Evolutionary conservation across 2,329 filamentous ascomycete genomes (phyloP).

Genomic region (Cercospora sp.): DNA sequence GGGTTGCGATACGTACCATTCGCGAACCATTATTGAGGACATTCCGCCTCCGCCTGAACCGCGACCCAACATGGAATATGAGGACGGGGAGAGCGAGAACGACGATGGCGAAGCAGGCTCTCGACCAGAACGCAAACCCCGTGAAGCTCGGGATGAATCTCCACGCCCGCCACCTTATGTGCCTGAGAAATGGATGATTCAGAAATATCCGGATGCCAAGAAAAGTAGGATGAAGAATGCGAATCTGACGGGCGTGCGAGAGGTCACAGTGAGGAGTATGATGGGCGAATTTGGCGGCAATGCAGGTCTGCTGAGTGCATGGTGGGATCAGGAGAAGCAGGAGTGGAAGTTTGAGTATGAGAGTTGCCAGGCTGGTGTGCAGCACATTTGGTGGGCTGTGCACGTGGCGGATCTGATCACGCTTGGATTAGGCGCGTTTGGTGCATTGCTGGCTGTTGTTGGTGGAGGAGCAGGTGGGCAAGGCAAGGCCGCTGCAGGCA

Average conservation of each 20-base stretch:
- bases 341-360: constrained; percentile 82
- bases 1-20: constrained; percentile 84
- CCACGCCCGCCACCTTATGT: neutral
- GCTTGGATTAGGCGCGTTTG: constrained; percentile 35
- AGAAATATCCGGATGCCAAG: constrained; percentile 16
- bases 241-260: constrained; percentile 64
- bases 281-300: constrained; percentile 97
- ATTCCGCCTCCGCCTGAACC: neutral
- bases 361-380: constrained; percentile 75
- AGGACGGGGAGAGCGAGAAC: neutral
- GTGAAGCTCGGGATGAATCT: neutral
- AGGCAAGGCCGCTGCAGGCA: constrained; percentile 4
- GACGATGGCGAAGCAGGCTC: neutral
- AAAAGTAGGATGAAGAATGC: constrained; percentile 13
- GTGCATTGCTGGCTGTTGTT: constrained; percentile 11
- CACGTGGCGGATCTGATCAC: constrained; percentile 69
- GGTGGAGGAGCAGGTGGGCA: constrained; percentile 7
- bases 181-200: constrained; percentile 28
- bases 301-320: constrained; percentile 80
- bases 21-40: constrained; percentile 7
- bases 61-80: neutral
- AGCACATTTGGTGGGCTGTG: constrained; percentile 92
- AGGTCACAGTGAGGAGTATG: constrained; percentile 95
- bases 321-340: constrained; percentile 73
- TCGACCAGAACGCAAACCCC: neutral